Evolutionary conservation across 306 rosid species (phyloP), one percentile per base, ranked within the genome.

Genomic region (Crataegus laevigata): DNA sequence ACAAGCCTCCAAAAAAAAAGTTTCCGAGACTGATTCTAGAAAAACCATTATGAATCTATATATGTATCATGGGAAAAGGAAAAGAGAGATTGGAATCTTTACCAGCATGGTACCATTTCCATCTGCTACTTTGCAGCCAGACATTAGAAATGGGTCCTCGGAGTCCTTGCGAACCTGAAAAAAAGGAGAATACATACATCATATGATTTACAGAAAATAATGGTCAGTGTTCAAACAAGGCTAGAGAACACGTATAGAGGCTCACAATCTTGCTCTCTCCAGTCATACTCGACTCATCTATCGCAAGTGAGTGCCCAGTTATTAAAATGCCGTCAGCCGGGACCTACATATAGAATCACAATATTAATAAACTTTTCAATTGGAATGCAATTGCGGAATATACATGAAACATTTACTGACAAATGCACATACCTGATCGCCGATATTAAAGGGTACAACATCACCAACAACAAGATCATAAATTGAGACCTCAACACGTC

Each of bases 251-350:
- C 51, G 66, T 50, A 76, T 24, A 66, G 74, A 63, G 68, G 78
- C 97, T 90, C 78, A 91, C 98, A 77, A 78, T 91, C 87, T 86
- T 91, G 90, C 98, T 91, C 90, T 94, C 97, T 75, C 98, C 98
- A 11, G 98, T 94, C 97, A 94, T 91, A 85, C 97, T 94, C 45
- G 96, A 90, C 79, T 91, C 97, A 78, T 94, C 98, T 77, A 94
- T 85, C 32, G 96, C 87, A 72, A 94, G 91, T 74, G 97, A 91
- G 89, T 89, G 91, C 66, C 97, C 98, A 75, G 75, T 70, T 59
- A 94, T 82, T 65, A 94, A 42, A 73, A 94, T 75, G 64, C 98
- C 98, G 84, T 94, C 98, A 36, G 98, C 94, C 47, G 96, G 98
- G 52, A 94, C 97, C 98, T 94, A 67, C 29, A 30, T 32, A 65